Conservation (phyloP, 139 green algal species). For the Zygnema circumcarinatum region DNA sequence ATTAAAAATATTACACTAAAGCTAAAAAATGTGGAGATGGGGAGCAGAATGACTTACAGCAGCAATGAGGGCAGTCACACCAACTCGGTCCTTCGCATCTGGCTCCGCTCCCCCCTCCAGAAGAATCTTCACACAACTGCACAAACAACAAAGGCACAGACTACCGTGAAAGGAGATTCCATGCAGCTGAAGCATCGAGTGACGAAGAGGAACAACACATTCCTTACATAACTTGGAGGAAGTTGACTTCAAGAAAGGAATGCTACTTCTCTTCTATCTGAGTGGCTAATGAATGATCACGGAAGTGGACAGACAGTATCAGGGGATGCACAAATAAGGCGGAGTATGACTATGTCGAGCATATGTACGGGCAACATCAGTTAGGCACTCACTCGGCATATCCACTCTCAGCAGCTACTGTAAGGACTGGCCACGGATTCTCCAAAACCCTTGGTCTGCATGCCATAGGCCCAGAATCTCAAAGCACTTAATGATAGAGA, state of each 20-base stretch:
- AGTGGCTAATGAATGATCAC: too few species aligned
- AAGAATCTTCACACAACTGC: constrained; percentile 38
- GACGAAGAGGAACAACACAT: too few species aligned
- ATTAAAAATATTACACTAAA: too few species aligned
- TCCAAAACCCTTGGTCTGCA: neutral
- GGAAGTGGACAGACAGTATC: too few species aligned
- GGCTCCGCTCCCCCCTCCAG: neutral
- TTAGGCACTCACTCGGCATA: neutral
- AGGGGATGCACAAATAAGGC: too few species aligned
- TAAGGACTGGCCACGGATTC: neutral
- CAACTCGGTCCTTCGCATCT: constrained; percentile 37
- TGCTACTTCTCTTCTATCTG: too few species aligned
- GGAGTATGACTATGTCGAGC: too few species aligned
- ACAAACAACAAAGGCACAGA: constrained; percentile 22
- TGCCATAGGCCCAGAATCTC: neutral
- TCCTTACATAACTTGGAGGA: too few species aligned
- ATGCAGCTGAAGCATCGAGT: neutral
- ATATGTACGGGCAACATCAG: neutral
- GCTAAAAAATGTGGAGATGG: too few species aligned
- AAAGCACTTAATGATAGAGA: too few species aligned
- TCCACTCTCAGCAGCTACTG: constrained; percentile 12
- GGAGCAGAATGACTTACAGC: too few species aligned
- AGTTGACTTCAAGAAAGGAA: too few species aligned
- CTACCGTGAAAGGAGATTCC: neutral
- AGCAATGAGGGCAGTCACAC: constrained; percentile 42